Conservation (phyloP, 495 filamentous ascomycete species). For the Eremomyces bilateralis region DNA sequence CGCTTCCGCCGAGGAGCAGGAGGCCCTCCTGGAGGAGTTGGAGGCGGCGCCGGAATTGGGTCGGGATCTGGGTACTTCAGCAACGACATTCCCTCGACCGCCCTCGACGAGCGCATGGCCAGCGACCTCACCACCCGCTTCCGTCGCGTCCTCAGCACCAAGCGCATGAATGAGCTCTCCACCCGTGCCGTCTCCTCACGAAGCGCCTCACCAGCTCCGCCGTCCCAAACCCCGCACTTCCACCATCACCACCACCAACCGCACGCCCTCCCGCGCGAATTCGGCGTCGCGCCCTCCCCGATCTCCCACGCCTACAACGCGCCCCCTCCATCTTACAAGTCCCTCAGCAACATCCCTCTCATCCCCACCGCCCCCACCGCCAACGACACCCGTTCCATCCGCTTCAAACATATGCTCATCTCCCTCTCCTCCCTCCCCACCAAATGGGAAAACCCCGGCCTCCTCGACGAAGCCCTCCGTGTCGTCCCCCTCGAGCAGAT, state of each 20-base stretch:
- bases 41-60: no score
- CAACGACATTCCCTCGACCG: no score
- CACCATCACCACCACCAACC: no score
- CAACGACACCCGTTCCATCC: constrained; percentile 49
- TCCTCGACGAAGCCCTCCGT: constrained; percentile 79
- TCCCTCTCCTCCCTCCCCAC: constrained; percentile 65
- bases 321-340: constrained; percentile 33
- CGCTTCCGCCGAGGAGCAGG: no score
- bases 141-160: constrained; percentile 53
- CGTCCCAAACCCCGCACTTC: constrained; percentile 3
- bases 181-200: constrained; percentile 17
- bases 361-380: constrained; percentile 54
- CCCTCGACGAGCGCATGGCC: constrained; percentile 13
- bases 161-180: constrained; percentile 56
- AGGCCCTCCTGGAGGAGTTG: no score
- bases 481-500: constrained; percentile 77
- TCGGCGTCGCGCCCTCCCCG: constrained; percentile 20
- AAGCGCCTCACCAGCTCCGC: neutral
- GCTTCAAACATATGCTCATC: constrained; percentile 66
- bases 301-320: neutral
- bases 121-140: constrained; percentile 10
- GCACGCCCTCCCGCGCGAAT: no score
- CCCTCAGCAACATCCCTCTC: constrained; percentile 53
- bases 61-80: no score
- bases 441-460: constrained; percentile 90